phyloP scores from a whole-genome alignment of 2,329 filamentous ascomycete genomes.

The Penicillium sp. region DNA sequence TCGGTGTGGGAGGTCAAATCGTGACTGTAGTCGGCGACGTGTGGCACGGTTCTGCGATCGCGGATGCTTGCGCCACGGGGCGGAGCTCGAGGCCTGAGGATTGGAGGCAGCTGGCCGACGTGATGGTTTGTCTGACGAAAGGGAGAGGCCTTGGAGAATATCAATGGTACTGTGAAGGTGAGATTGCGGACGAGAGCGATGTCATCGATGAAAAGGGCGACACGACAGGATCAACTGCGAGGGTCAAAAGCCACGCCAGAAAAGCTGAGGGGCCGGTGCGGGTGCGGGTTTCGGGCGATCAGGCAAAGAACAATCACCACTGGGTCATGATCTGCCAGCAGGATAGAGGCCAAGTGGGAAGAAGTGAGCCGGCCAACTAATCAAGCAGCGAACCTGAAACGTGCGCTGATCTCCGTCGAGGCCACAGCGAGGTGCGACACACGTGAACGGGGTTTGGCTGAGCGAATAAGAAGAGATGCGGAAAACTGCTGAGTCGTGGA shows the following conservation, averaged over 20 bases:
- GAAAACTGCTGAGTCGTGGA: constrained; percentile 5
- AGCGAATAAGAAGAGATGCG: neutral
- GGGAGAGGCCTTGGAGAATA: too few relatives aligned
- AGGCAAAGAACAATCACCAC: neutral
- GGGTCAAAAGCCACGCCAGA: neutral
- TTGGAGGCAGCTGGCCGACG: neutral
- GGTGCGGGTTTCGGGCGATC: neutral
- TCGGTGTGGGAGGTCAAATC: neutral
- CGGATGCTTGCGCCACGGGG: constrained; percentile 8
- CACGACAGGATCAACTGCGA: neutral
- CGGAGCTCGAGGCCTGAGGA: constrained; percentile 8
- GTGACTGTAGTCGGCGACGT: constrained; percentile 6
- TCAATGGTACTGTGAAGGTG: too few relatives aligned
- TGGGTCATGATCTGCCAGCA: neutral
- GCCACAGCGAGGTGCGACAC: constrained; percentile 1
- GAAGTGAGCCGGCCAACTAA: neutral
- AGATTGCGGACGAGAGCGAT: neutral
- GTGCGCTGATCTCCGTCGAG: too few relatives aligned
- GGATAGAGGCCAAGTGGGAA: neutral
- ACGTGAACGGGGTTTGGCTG: constrained; percentile 1
- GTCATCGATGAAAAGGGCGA: constrained; percentile 7
- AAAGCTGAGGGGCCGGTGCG: constrained; percentile 3
- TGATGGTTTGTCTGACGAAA: too few relatives aligned
- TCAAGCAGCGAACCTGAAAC: too few relatives aligned
- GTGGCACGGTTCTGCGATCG: constrained; percentile 6